phyloP scores from a whole-genome alignment of 1,284 basidiomycete species.

The Mycena sp. region DNA sequence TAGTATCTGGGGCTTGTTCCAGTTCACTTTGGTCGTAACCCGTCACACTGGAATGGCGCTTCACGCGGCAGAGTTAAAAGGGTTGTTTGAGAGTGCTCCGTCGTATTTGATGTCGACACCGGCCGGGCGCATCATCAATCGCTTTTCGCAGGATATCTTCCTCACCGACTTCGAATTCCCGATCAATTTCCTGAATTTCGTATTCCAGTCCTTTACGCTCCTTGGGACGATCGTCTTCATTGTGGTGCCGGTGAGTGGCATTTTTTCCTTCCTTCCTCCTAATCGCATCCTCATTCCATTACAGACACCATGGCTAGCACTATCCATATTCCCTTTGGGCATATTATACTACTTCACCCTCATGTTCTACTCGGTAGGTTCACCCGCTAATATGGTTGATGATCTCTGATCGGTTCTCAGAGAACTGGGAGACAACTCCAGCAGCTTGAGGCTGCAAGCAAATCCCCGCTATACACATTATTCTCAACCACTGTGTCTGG shows the following conservation, averaged over 20 bases:
- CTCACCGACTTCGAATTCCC: constrained; percentile 31
- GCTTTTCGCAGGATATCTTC: constrained; percentile 31
- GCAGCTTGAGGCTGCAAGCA: constrained; percentile 33
- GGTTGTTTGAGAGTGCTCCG: constrained; percentile 24
- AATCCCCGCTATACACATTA: constrained; percentile 37
- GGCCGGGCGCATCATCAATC: constrained; percentile 25
- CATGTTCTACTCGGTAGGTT: constrained; percentile 28
- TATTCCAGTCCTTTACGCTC: no score
- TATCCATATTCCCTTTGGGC: no score
- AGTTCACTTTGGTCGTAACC: neutral
- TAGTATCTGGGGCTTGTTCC: no score
- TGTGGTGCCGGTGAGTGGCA: no score
- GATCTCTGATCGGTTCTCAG: neutral
- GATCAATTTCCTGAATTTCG: neutral
- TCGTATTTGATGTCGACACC: constrained; percentile 31
- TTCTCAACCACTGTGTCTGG: constrained; percentile 38
- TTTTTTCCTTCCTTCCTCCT: no score
- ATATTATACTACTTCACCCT: no score
- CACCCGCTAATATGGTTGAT: neutral
- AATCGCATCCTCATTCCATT: no score
- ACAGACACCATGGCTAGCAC: no score
- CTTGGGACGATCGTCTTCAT: no score
- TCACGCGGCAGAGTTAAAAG: constrained; percentile 27
- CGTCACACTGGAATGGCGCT: constrained; percentile 19
- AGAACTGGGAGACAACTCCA: constrained; percentile 35